phyloP scores from a whole-genome alignment of 1,284 basidiomycete species.

The Pseudozyma tsukubaensis region DNA sequence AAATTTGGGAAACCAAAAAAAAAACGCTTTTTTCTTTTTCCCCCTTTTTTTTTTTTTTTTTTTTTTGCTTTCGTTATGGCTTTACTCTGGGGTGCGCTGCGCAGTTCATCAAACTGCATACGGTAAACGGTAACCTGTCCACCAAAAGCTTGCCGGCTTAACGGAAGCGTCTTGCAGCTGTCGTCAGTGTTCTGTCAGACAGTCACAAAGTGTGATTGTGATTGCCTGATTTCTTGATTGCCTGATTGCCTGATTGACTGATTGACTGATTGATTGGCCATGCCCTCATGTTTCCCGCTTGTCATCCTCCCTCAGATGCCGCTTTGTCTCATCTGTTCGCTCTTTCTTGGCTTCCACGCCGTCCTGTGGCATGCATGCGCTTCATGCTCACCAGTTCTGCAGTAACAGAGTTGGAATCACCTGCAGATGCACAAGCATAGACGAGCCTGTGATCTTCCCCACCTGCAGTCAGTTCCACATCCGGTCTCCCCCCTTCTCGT shows the following conservation, averaged over 20 bases:
- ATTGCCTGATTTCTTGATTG: not conserved
- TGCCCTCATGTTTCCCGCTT: conserved; percentile 5
- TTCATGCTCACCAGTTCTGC: not conserved
- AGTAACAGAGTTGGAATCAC: not conserved
- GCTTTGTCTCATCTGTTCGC: conserved; percentile 25
- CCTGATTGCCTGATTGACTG: not conserved
- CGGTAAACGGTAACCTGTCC: no score
- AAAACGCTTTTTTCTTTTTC: no score
- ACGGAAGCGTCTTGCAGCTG: no score
- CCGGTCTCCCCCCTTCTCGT: not conserved
- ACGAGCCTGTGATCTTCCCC: not conserved
- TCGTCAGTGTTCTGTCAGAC: not conserved
- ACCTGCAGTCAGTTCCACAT: not conserved
- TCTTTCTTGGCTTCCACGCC: conserved; percentile 36
- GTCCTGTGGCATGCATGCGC: conserved; percentile 14
- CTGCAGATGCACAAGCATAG: not conserved
- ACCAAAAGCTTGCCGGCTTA: no score
- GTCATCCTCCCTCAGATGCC: conserved; percentile 25
- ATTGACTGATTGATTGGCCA: no score
- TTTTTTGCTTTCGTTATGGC: not conserved
- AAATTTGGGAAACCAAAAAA: no score
- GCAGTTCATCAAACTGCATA: no score
- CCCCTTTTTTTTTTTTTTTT: not conserved
- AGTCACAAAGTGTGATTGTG: not conserved
- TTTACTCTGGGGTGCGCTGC: no score